A percentile compares a stretch with the other conserved stretches of the same genome.
Conservation (phyloP, 805 yeast genomes). For the Pichia thaimueangensis region DNA sequence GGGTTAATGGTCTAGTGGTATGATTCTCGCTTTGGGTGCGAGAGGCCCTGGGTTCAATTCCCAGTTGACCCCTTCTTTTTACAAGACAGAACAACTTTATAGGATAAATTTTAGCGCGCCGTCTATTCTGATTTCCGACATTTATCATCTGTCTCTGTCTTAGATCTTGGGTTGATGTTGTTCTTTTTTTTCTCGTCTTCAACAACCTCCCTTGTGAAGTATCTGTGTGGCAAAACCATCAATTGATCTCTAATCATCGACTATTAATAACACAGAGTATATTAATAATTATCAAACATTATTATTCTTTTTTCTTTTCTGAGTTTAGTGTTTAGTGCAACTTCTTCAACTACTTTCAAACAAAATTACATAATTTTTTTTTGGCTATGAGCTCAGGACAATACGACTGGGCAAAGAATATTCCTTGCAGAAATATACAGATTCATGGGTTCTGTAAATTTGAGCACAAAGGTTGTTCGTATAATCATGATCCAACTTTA, state of each 20-base stretch:
- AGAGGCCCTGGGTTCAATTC: conserved; percentile 53
- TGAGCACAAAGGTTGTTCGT: conserved; percentile 82
- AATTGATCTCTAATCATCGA: no score
- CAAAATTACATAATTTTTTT: background rate
- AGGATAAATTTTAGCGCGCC: no score
- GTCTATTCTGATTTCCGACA: background rate
- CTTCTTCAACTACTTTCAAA: background rate
- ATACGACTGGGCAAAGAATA: conserved; percentile 58
- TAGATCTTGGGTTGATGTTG: no score
- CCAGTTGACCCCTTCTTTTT: conserved; percentile 31
- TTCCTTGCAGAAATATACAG: conserved; percentile 76
- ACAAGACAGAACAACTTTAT: no score
- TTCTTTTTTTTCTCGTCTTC: no score
- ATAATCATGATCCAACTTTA: conserved; percentile 51
- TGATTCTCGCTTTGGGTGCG: conserved; percentile 53
- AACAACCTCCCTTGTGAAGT: no score
- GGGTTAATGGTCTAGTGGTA: conserved; percentile 46
- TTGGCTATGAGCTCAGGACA: conserved; percentile 4
- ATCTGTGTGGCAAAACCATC: no score
- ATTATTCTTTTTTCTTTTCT: no score
- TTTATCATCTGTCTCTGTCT: no score
- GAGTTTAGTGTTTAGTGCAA: background rate
- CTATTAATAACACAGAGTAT: no score
- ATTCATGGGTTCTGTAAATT: conserved; percentile 86
- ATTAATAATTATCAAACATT: no score